Percentiles rank a stretch among this genome's conserved stretches.
Evolutionary conservation across 2,329 filamentous ascomycete species (phyloP).

Genomic region (Venturia nashicola): DNA sequence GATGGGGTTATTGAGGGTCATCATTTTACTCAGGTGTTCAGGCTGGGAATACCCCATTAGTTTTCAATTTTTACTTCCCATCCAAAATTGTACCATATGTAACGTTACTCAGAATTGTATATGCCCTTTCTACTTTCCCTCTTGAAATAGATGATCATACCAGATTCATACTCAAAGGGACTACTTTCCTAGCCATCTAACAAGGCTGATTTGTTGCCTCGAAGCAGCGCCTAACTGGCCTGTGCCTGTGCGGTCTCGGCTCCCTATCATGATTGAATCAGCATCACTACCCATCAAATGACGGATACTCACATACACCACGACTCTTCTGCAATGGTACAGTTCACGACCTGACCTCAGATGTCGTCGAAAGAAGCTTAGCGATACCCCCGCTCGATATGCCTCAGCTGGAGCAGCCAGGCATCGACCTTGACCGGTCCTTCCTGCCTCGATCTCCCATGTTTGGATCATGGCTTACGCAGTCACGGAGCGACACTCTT

Average conservation of each 20-base stretch:
- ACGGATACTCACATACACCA: not conserved
- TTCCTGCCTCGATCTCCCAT: not conserved
- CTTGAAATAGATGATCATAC: no score
- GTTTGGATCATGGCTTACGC: not conserved
- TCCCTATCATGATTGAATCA: not conserved
- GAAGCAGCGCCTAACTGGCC: not conserved
- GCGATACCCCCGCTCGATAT: not conserved
- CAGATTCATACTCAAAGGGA: no score
- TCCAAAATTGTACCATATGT: not conserved
- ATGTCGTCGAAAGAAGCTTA: not conserved
- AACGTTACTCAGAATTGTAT: not conserved
- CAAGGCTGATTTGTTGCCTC: not conserved
- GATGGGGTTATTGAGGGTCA: not conserved
- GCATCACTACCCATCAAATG: not conserved
- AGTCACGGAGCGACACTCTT: not conserved
- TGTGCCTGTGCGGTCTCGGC: not conserved
- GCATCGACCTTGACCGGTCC: not conserved
- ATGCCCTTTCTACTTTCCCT: not conserved
- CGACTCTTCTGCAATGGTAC: not conserved
- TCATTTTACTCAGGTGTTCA: not conserved
- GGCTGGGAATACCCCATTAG: not conserved
- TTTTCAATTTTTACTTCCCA: not conserved
- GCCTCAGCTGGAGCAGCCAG: not conserved
- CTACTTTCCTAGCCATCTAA: no score
- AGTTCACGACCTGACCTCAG: not conserved